Percentiles rank a stretch among this genome's conserved stretches.
Evolutionary conservation across 257 asterid genomes (phyloP).

Genomic region (Jacaranda copaia): DNA sequence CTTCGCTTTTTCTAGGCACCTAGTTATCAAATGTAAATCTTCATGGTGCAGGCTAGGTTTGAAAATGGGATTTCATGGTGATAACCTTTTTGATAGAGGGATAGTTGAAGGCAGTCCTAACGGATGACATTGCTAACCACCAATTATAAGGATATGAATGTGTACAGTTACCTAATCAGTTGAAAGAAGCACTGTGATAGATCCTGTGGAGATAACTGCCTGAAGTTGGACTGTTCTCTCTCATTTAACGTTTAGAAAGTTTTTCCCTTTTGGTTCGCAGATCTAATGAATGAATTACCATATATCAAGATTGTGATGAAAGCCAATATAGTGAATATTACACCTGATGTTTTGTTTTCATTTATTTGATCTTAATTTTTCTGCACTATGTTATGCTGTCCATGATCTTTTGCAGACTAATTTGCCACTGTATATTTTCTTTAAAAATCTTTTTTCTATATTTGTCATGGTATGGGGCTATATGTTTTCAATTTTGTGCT

Average conservation of each 20-base stretch:
- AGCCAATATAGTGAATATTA: too few species aligned
- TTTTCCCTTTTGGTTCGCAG: too few species aligned
- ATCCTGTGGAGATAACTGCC: background rate
- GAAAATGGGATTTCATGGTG: background rate
- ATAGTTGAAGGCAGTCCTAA: background rate
- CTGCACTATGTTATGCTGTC: background rate
- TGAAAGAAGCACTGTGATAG: background rate
- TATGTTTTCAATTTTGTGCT: background rate
- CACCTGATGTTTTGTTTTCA: too few species aligned
- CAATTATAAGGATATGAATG: too few species aligned
- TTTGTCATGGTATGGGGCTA: slow-evolving; percentile 20
- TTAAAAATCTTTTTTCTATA: background rate
- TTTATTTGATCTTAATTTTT: background rate
- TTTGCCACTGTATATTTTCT: background rate
- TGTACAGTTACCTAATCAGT: background rate
- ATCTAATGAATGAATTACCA: too few species aligned
- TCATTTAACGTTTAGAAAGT: background rate
- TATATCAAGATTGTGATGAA: too few species aligned
- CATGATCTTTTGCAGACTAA: slow-evolving; percentile 4
- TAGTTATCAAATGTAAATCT: background rate
- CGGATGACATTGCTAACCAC: too few species aligned
- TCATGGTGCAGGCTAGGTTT: slow-evolving; percentile 4
- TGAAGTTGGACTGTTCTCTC: slow-evolving; percentile 5
- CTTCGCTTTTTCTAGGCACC: too few species aligned
- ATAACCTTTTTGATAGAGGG: background rate